phyloP scores from a whole-genome alignment of 208 protist species.

The Leishmania tarentolae region DNA sequence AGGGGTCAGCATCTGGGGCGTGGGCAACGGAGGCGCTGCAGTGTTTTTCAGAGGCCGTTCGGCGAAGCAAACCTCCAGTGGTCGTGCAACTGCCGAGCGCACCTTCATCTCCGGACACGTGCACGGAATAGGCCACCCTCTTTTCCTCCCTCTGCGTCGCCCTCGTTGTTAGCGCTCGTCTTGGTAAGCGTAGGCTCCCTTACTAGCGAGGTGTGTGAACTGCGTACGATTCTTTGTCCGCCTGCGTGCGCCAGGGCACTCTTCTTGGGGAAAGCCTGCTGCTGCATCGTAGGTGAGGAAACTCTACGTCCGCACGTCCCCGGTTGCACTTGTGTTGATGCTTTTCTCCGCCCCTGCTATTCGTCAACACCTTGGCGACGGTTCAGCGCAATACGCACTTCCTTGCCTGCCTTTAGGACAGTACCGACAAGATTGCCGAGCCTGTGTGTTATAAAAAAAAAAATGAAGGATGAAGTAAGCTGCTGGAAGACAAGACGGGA shows the following conservation, averaged over 20 bases:
- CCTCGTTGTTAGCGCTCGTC: background rate
- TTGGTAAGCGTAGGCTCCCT: background rate
- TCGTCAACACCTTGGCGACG: background rate
- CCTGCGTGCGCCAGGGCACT: background rate
- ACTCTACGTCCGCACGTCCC: background rate
- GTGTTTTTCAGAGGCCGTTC: slow-evolving; percentile 12
- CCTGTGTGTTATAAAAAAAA: background rate
- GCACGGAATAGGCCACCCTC: background rate
- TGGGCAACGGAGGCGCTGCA: slow-evolving; percentile 28
- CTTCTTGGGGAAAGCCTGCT: background rate
- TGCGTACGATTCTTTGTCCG: background rate
- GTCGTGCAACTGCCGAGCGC: background rate
- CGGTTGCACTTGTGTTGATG: background rate
- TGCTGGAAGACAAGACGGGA: background rate
- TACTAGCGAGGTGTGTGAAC: no score
- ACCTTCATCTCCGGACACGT: background rate
- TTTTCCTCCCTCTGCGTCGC: background rate
- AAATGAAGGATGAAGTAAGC: background rate
- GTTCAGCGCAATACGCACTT: background rate
- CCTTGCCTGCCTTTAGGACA: background rate
- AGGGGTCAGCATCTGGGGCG: background rate
- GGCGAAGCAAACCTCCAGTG: slow-evolving; percentile 2
- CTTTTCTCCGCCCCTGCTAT: background rate
- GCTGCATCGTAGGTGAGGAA: background rate
- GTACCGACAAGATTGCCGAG: background rate